These are phyloP conservation scores for Colletotrichum tamarilloi DNA, from an alignment of 2,329 filamentous ascomycete genomes.

Conservation along the genomic window DNA sequence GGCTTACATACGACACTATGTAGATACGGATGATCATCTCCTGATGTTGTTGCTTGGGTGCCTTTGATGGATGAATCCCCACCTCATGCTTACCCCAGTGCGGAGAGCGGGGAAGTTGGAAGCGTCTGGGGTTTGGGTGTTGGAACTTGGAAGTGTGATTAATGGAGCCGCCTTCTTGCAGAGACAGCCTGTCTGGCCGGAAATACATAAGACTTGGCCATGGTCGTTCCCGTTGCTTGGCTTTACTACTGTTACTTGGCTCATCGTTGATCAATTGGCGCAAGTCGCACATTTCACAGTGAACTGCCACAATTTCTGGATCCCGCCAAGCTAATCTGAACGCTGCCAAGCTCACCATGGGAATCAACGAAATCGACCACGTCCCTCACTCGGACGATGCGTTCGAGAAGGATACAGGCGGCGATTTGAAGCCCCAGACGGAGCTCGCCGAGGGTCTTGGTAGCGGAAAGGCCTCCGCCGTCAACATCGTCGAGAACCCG, in stretches of 20 bases:
- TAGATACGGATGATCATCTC: constrained; percentile 8
- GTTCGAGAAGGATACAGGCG: too few species aligned
- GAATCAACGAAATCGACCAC: too few species aligned
- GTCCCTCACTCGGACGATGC: too few species aligned
- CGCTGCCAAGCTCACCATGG: background rate
- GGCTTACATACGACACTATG: background rate
- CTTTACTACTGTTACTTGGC: constrained; percentile 4
- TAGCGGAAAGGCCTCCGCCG: too few species aligned
- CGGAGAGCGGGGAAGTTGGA: constrained; percentile 2
- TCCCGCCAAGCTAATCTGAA: constrained; percentile 3
- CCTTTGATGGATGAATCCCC: constrained; percentile 14
- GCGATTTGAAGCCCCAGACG: too few species aligned
- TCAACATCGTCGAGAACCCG: too few species aligned
- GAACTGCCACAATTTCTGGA: background rate
- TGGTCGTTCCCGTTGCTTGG: background rate
- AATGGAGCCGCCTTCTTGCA: background rate
- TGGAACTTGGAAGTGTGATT: background rate
- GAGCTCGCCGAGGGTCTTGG: too few species aligned
- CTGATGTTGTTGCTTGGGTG: constrained; percentile 3
- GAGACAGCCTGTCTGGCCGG: background rate
- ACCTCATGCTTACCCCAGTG: constrained; percentile 5
- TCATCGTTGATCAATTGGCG: constrained; percentile 13
- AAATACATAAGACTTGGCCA: constrained; percentile 6
- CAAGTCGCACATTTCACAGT: constrained; percentile 3
- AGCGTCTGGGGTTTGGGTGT: constrained; percentile 9